A percentile compares a stretch with the other conserved stretches of the same genome.
These are phyloP conservation scores for Claviceps pazoutovae DNA, from an alignment of 2,329 filamentous ascomycete genomes.

Conservation along the genomic window DNA sequence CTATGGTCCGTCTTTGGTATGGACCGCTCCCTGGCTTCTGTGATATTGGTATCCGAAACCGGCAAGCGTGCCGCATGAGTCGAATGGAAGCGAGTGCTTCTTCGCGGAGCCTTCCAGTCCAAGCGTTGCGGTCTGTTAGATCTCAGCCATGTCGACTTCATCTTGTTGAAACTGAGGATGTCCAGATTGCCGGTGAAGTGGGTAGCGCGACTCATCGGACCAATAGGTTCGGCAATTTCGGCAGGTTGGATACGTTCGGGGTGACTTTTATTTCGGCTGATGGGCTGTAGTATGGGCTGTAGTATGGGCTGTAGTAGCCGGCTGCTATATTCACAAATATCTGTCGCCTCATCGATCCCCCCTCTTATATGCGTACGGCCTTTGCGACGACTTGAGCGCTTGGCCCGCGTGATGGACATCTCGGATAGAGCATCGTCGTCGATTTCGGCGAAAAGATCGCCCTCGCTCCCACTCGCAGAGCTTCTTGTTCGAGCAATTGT, in stretches of 20 bases:
- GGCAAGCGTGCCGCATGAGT: not conserved
- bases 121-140: not conserved
- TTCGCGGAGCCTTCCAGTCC: slow-evolving; percentile 1
- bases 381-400: slow-evolving; percentile 16
- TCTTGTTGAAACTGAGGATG: slow-evolving; percentile 2
- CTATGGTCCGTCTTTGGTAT: not conserved
- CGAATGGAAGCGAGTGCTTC: not conserved
- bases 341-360: not conserved
- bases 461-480: slow-evolving; percentile 7
- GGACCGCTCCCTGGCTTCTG: slow-evolving; percentile 1
- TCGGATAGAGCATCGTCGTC: slow-evolving; percentile 13
- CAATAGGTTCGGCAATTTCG: too few species aligned
- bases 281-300: not conserved
- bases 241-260: not conserved
- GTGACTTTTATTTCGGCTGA: not conserved
- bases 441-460: slow-evolving; percentile 9
- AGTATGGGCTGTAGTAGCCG: not conserved
- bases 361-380: slow-evolving; percentile 8
- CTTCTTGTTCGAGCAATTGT: slow-evolving; percentile 16
- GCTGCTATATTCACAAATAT: slow-evolving; percentile 1
- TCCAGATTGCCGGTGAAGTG: not conserved
- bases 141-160: not conserved
- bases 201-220: too few species aligned
- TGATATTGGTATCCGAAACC: not conserved
- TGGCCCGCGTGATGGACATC: slow-evolving; percentile 8